Evolutionary conservation across 208 protist species (phyloP).

Genomic region (Leishmania tropica): DNA sequence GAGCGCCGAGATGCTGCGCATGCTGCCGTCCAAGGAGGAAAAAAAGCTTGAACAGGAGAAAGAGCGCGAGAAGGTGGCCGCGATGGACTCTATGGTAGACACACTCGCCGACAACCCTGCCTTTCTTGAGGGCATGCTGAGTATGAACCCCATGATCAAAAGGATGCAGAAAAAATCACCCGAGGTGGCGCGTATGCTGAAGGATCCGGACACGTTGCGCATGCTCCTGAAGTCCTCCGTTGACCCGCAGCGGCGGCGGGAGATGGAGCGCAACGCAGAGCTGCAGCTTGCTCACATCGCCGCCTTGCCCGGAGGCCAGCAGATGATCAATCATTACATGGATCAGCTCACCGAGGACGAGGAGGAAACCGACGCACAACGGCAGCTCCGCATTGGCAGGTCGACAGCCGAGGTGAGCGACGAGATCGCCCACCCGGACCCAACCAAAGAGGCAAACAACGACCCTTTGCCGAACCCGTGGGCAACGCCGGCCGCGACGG

Average conservation of each 20-base stretch:
- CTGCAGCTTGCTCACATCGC: conserved; percentile 75
- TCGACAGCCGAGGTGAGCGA: not conserved
- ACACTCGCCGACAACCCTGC: conserved; percentile 57
- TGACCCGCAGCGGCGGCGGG: conserved; percentile 62
- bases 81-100: conserved; percentile 82
- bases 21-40: conserved; percentile 36
- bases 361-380: conserved; percentile 9
- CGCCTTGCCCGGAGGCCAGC: conserved; percentile 61
- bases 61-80: conserved; percentile 41
- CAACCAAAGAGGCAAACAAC: conserved; percentile 52
- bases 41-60: conserved; percentile 30
- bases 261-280: conserved; percentile 54
- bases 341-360: conserved; percentile 32
- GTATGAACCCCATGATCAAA: conserved; percentile 46
- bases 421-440: conserved; percentile 42
- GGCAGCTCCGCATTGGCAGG: conserved; percentile 33
- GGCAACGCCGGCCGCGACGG: conserved; percentile 1
- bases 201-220: conserved; percentile 76
- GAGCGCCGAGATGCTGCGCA: conserved; percentile 54
- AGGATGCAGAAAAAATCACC: conserved; percentile 59
- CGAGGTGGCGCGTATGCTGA: conserved; percentile 51
- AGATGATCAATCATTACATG: conserved; percentile 68
- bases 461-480: conserved; percentile 73
- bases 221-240: conserved; percentile 69
- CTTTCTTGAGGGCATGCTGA: conserved; percentile 57